These are phyloP conservation scores for Astragalus glycyphyllos DNA, from an alignment of 306 rosid species.

Conservation along the genomic window DNA sequence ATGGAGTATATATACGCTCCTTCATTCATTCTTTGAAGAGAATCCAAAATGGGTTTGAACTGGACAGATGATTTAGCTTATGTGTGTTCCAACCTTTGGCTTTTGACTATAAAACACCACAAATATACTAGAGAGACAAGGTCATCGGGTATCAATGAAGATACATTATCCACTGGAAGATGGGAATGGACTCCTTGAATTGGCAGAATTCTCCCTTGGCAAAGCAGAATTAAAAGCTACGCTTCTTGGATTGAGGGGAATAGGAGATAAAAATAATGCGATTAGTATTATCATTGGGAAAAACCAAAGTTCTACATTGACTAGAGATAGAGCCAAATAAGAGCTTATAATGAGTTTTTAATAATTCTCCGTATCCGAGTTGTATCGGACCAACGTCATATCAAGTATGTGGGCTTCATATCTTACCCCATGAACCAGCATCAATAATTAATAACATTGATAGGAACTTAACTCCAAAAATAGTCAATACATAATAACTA, in stretches of 20 bases:
- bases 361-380: not conserved
- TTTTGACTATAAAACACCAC: not conserved
- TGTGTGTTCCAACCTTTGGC: not conserved
- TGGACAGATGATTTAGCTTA: not conserved
- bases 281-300: not conserved
- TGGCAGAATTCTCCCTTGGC: not conserved
- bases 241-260: conserved; percentile 3
- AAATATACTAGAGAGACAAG: not conserved
- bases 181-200: conserved; percentile 8
- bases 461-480: not conserved
- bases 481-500: conserved; percentile 8
- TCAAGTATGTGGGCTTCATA: not conserved
- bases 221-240: not conserved
- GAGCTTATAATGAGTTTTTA: not conserved
- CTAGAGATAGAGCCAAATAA: too few species aligned
- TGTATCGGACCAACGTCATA: not conserved
- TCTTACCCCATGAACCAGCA: not conserved
- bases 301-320: not conserved
- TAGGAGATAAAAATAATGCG: not conserved
- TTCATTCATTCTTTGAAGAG: conserved; percentile 9
- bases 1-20: not conserved
- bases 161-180: not conserved
- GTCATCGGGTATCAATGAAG: not conserved
- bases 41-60: conserved; percentile 17
- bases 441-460: conserved; percentile 2